Evolutionary conservation across 1,139 yeast genomes (phyloP).

Genomic region (Lodderomyces beijingensis): DNA sequence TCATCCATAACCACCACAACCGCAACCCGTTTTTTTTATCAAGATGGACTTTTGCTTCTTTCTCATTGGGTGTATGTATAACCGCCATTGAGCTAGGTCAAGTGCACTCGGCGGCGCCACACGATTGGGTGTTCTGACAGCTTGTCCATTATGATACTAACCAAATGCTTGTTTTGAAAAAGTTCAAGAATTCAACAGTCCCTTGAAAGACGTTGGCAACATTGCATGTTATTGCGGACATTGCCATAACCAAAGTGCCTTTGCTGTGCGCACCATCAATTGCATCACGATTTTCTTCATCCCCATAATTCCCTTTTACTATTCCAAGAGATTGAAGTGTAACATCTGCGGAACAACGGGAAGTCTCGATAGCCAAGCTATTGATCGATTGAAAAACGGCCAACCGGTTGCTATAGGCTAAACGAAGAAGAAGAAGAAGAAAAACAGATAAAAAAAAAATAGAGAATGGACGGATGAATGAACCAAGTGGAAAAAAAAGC

Average conservation of each 20-base stretch:
- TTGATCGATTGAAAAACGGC: conserved; percentile 32
- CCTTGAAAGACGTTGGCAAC: conserved; percentile 24
- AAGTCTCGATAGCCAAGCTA: conserved; percentile 26
- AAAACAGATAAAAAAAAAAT: no score
- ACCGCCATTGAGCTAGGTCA: conserved; percentile 6
- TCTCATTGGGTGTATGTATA: conserved; percentile 29
- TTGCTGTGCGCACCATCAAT: conserved; percentile 38
- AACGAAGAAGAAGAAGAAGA: no score
- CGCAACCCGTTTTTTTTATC: not conserved
- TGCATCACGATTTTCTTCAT: conserved; percentile 43
- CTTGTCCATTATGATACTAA: no score
- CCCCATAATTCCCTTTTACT: conserved; percentile 43
- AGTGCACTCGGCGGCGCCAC: no score
- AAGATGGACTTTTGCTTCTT: conserved; percentile 30
- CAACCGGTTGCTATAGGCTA: conserved; percentile 41
- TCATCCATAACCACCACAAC: not conserved
- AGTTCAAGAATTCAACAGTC: conserved; percentile 30
- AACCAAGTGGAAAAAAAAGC: no score
- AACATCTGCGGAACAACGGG: conserved; percentile 44
- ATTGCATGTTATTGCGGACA: conserved; percentile 33
- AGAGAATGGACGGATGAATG: no score
- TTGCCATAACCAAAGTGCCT: conserved; percentile 45
- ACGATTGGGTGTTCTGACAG: no score
- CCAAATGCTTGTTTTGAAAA: no score
- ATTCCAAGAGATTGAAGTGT: conserved; percentile 35